phyloP scores from a whole-genome alignment of 192 early-diverging fungal genomes.

The Podochytrium sp. region DNA sequence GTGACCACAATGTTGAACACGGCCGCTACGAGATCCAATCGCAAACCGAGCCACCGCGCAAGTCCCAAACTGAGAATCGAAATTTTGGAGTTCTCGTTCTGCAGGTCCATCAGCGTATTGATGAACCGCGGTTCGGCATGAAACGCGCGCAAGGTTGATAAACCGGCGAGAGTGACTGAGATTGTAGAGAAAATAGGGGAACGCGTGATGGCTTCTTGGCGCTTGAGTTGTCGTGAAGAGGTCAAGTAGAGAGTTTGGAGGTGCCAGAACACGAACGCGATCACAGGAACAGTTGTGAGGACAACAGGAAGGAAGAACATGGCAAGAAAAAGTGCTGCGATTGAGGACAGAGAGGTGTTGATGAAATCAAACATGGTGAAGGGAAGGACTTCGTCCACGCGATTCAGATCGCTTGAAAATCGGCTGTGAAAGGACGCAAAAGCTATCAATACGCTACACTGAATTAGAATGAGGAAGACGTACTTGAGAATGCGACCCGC shows the following conservation, averaged over 20 bases:
- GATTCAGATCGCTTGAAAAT: constrained; percentile 59
- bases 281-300: constrained; percentile 51
- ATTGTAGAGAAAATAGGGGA: constrained; percentile 57
- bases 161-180: constrained; percentile 70
- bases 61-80: constrained; percentile 47
- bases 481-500: constrained; percentile 68
- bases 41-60: constrained; percentile 58
- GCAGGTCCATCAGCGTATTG: constrained; percentile 50
- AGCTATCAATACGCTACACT: background rate
- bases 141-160: constrained; percentile 71
- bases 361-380: constrained; percentile 57
- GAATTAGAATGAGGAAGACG: background rate
- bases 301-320: constrained; percentile 66
- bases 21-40: constrained; percentile 51
- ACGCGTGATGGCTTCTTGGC: constrained; percentile 70
- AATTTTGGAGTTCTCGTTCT: constrained; percentile 64
- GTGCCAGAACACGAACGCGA: constrained; percentile 51
- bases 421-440: constrained; percentile 25
- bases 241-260: constrained; percentile 58
- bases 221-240: constrained; percentile 68
- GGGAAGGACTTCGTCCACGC: constrained; percentile 63
- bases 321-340: constrained; percentile 64
- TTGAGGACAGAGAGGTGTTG: constrained; percentile 62
- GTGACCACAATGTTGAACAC: constrained; percentile 51
- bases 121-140: constrained; percentile 61